A percentile compares a stretch with the other conserved stretches of the same genome.
Conservation (phyloP, 1,139 yeast species). For the Suhomyces ambrosiae region DNA sequence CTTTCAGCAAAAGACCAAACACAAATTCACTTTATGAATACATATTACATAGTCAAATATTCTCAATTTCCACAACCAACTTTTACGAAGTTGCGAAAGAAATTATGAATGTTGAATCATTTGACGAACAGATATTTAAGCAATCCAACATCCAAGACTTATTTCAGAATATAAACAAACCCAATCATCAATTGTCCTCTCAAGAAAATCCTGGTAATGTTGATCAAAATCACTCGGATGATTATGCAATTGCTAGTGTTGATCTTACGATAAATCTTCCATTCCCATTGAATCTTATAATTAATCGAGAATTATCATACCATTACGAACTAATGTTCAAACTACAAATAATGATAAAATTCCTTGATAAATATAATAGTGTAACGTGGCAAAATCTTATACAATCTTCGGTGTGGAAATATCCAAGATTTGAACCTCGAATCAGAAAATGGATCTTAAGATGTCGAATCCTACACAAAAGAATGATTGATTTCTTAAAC, state of each 20-base stretch:
- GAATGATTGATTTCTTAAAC: constrained; percentile 63
- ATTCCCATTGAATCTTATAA: constrained; percentile 79
- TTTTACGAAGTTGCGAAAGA: constrained; percentile 64
- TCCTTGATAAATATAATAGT: constrained; percentile 60
- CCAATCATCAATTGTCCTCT: constrained; percentile 2
- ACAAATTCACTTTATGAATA: constrained; percentile 15
- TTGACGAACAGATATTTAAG: constrained; percentile 53
- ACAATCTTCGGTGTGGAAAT: constrained; percentile 69
- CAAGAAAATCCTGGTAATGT: constrained; percentile 20
- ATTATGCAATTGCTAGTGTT: constrained; percentile 42
- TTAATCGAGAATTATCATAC: constrained; percentile 68
- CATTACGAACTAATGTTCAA: constrained; percentile 84
- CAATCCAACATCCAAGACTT: constrained; percentile 39
- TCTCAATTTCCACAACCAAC: constrained; percentile 36
- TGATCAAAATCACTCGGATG: constrained; percentile 52
- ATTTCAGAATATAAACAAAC: constrained; percentile 27
- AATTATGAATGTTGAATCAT: constrained; percentile 63
- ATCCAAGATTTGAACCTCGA: constrained; percentile 40
- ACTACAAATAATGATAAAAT: constrained; percentile 63
- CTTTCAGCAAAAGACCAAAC: neutral
- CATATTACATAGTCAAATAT: constrained; percentile 26
- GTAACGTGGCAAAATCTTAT: constrained; percentile 75
- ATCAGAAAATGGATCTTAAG: constrained; percentile 59
- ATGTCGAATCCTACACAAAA: constrained; percentile 58
- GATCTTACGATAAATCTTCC: constrained; percentile 74